Base-by-base conservation (phyloP, 306 rosid species). In the Canavalia gladiata region DNA sequence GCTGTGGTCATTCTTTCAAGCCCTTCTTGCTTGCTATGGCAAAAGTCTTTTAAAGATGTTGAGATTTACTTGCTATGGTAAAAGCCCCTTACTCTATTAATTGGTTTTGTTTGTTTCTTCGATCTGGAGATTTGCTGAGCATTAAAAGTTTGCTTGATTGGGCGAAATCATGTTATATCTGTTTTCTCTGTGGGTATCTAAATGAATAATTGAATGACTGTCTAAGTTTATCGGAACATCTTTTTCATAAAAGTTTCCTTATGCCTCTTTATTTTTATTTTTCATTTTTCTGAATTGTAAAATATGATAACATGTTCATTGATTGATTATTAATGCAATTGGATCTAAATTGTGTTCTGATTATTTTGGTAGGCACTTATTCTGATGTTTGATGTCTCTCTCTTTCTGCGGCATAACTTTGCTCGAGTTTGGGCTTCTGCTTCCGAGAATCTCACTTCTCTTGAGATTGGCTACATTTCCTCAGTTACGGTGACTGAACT, bases 341-440 rank as follows among this genome's bases (percentile, higher is more conserved):
- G 37, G 11, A 72, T 86, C 88, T 88, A 34, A 87, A 72, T 12
- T 66, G n/a, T 30, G 6, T 55, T 37, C 52, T 68, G 72, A 49
- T 74, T 50, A 28, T 75, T 72, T 88, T 87, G 75, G 63, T 79
- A 95, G 99, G 92, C 83, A 49, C 71, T 95, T 84, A 58, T 86
- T 86, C 87, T 93, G 91, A 91, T 95, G 99, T 90, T 91, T 82
- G 98, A 93, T 42, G 97, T 90, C 83, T 95, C 98, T 2, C 88
- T 88, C 76, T 91, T 91, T 56, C 91, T 84, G 31, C 93, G 88
- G 68, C 94, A 87, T 74, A 87, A 95, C 78, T 88, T 89, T 72
- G 83, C 94, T 75, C 91, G 79, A 68, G 88, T 90, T 42, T 95
- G 98, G 99, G 89, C 94, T 70, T 81, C 90, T 84, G 98, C 96